Evolutionary conservation across 768 basidiomycete genomes (phyloP), one percentile per base, ranked within the genome.

Genomic region (Mycena vitilis): DNA sequence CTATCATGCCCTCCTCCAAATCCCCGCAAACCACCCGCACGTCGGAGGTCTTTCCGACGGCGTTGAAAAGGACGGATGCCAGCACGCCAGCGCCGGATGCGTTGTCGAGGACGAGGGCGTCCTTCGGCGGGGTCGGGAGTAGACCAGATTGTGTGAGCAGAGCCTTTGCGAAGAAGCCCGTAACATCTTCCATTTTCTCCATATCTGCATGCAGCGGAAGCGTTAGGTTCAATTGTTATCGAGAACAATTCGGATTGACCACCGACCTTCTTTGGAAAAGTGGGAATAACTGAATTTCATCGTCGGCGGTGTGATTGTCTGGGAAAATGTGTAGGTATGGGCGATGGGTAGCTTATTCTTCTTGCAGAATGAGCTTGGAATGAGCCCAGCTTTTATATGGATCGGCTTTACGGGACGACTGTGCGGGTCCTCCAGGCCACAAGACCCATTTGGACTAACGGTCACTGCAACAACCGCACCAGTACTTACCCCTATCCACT

Each of bases 11-110:
- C 5, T 53, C 38, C 4, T 54, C 59, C 10, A 66, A 5, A 30
- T 66, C 65, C 2, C 40, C 44, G 45, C 57, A 60, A 2, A 60
- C 59, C 3, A 66, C 49, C 10, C 38, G 37, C 4, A 48, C 42
- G 9, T 37, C 60, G 23, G 9, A 22, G 37, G 25, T 38, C 34
- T 53, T 53, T 2, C 44, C 57, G 23, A 61, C 4, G 34, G 38
- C 15, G 53, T 61, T 15, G 48, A 65, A 65, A 15, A 66, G 44
- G 12, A 67, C 6, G 42, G 51, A 23, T 4, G 66, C 23, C 5
- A 67, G 8, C n/a, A 67, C 23, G 15, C 59, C 66, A 12, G 42
- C 53, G 40, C 66, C 66, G 45, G 60, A 60, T 4, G 66, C 66
- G 42, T 67, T 67, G 45, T 67, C 66, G 30, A 67, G 38, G 13